Conservation (phyloP, 805 yeast species). For the Candida nanaspora region DNA sequence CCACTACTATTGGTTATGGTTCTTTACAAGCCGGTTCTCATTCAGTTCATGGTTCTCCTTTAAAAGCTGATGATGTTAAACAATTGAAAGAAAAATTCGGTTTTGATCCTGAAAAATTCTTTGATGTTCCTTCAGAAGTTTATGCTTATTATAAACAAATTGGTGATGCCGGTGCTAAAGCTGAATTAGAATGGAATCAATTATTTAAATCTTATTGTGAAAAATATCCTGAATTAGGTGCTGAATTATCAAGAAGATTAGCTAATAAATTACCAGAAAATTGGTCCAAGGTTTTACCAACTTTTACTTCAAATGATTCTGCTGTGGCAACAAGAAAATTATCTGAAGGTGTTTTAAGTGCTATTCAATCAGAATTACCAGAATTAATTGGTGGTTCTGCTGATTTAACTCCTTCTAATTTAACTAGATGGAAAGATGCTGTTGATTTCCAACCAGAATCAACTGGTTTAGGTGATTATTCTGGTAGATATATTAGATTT, state of each 20-base stretch:
- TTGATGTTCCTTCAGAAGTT: conserved; percentile 79
- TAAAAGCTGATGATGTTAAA: conserved; percentile 85
- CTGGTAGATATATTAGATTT: conserved; percentile 91
- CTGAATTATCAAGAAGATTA: conserved; percentile 75
- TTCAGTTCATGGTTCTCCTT: conserved; percentile 93
- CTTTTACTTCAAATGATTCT: conserved; percentile 67
- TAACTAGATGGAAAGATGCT: conserved; percentile 80
- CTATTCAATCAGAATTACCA: conserved; percentile 60
- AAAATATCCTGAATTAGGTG: conserved; percentile 72
- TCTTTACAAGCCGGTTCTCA: conserved; percentile 80
- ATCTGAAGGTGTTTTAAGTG: conserved; percentile 70
- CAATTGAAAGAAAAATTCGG: conserved; percentile 82
- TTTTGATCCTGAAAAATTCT: conserved; percentile 77
- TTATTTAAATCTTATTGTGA: conserved; percentile 52
- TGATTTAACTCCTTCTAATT: conserved; percentile 94
- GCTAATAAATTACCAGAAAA: conserved; percentile 69
- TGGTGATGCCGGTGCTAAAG: conserved; percentile 48
- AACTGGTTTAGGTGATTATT: conserved; percentile 73
- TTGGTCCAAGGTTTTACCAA: conserved; percentile 76
- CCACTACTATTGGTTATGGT: conserved; percentile 93
- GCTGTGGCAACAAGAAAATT: conserved; percentile 93
- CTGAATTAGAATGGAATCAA: conserved; percentile 70
- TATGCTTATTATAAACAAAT: conserved; percentile 57
- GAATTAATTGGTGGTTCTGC: conserved; percentile 98
- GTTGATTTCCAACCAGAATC: conserved; percentile 89